These are phyloP conservation scores for Trichoderma citrinoviride DNA, from an alignment of 2,329 filamentous ascomycete genomes.

Conservation along the genomic window DNA sequence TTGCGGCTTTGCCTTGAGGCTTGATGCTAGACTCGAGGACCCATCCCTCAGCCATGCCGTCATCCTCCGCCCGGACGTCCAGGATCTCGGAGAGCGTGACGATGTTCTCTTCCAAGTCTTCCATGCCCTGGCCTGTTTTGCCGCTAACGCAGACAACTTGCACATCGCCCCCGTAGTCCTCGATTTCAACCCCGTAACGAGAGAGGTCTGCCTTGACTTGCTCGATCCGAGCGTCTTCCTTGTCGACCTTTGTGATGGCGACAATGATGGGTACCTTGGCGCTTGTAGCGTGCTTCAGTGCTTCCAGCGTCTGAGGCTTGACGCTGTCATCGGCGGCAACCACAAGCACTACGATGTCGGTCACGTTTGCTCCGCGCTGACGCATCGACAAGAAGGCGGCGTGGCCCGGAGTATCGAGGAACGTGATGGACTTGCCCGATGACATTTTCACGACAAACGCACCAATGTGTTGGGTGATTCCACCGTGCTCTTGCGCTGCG, in stretches of 20 bases:
- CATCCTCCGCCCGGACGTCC: constrained; percentile 77
- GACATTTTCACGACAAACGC: constrained; percentile 90
- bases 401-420: constrained; percentile 94
- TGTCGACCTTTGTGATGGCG: constrained; percentile 96
- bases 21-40: constrained; percentile 90
- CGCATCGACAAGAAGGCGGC: constrained; percentile 95
- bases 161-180: constrained; percentile 92
- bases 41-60: constrained; percentile 85
- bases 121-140: constrained; percentile 90
- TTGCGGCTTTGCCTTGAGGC: constrained; percentile 78
- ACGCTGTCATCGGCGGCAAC: constrained; percentile 97
- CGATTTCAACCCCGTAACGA: constrained; percentile 80
- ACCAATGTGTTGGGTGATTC: constrained; percentile 97
- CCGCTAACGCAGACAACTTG: constrained; percentile 90
- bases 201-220: constrained; percentile 86
- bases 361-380: constrained; percentile 90
- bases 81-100: constrained; percentile 83
- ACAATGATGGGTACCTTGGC: constrained; percentile 95
- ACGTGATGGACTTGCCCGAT: constrained; percentile 86
- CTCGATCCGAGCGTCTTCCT: constrained; percentile 74
- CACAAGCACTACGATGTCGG: constrained; percentile 93
- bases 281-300: constrained; percentile 84
- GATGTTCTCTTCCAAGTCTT: constrained; percentile 86
- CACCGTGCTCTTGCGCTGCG: constrained; percentile 86
- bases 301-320: constrained; percentile 94